Evolutionary conservation across 2,329 filamentous ascomycete genomes (phyloP).

Genomic region (Onygenales sp.): DNA sequence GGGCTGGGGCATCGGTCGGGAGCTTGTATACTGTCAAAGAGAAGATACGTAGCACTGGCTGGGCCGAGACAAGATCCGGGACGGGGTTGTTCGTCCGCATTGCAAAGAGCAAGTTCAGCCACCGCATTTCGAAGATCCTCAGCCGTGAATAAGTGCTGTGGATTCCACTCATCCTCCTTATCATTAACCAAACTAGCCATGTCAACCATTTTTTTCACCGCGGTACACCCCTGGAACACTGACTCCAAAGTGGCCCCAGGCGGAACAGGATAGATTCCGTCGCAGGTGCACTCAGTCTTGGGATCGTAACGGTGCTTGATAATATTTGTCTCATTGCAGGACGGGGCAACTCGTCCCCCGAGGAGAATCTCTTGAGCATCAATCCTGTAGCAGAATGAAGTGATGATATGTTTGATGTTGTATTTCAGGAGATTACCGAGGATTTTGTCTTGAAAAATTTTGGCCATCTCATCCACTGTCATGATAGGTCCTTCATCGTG

Average conservation of each 20-base stretch:
- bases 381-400: not conserved
- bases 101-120: conserved; percentile 8
- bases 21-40: conserved; percentile 4
- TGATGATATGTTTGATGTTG: not conserved
- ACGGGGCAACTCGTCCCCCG: conserved; percentile 9
- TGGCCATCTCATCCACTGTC: not conserved
- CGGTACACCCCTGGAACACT: not conserved
- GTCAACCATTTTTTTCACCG: not conserved
- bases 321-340: conserved; percentile 11
- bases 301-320: conserved; percentile 12
- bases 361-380: not conserved
- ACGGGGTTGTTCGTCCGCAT: conserved; percentile 4
- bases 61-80: conserved; percentile 6
- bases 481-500: no score
- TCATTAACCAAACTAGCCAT: not conserved
- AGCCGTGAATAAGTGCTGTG: conserved; percentile 9
- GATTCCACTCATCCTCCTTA: conserved; percentile 11
- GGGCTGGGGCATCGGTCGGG: conserved; percentile 13
- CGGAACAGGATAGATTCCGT: conserved; percentile 6
- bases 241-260: not conserved
- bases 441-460: not conserved
- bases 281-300: conserved; percentile 9
- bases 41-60: not conserved
- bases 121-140: conserved; percentile 9
- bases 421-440: not conserved